Base-by-base conservation (phyloP, 83 land plant species). In the Thuja plicata region DNA sequence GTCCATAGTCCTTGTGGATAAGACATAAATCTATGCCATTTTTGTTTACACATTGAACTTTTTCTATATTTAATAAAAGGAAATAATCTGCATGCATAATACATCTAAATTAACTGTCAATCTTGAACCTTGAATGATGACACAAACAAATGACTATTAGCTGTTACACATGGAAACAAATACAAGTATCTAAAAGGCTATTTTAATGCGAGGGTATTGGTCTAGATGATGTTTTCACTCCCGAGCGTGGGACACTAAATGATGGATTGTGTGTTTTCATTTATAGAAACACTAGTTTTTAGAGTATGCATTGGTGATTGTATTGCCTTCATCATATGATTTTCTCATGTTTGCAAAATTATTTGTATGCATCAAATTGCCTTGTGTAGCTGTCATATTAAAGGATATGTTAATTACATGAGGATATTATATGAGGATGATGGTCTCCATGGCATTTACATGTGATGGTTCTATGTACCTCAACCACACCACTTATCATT, bases 381-480 rank as follows among this genome's bases (percentile, higher is more conserved):
- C 45, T 21, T 17, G 21, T 38, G 38, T 38, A 35, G 17, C 81
- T 35, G 41, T 78, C 43, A 37, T 35, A 13, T 16, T 78, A 37
- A 13, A 78, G 38, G 17, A 78, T 38, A 77, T 77, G 41, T 35
- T 78, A 37, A 78, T 78, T 38, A 78, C 37, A 41, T 78, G 81
- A 34, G 41, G 81, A 78, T 78, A 78, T 78, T 38, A 78, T 16
- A 41, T 78, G 81, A 34, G 41, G 81, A 78, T 78, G 41, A 78
- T 12, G 34, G 38, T 38, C 43, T 24, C 81, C 37, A 78, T 37
- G 43, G 81, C 8, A 19, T 38, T 9, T 78, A 16, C 8, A 16
- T 78, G 41, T 12, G 41, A 78, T 35, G 43, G 41, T 77, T 34
- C 30, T 12, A 76, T 77, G 15, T 35, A 77, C 80, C 80, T 77